A percentile compares a stretch with the other conserved stretches of the same genome.
phyloP scores from a whole-genome alignment of 345 rosid species.

The Salix dunnii region DNA sequence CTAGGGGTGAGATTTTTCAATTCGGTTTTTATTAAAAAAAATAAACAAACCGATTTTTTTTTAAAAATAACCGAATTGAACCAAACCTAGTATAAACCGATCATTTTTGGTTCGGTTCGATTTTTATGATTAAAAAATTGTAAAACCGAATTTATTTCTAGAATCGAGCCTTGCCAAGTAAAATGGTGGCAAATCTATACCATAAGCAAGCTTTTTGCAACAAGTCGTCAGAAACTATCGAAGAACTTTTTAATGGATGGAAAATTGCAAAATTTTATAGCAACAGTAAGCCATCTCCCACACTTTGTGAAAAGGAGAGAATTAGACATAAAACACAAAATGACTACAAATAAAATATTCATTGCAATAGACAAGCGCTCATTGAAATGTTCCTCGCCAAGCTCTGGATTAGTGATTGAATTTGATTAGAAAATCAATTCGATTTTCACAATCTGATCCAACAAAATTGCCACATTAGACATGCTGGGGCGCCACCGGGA shows the following conservation, averaged over 20 bases:
- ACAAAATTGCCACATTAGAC: constrained; percentile 52
- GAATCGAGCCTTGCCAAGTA: too few relatives aligned
- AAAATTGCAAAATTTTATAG: neutral
- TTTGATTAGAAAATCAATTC: constrained; percentile 48
- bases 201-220: too few relatives aligned
- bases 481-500: constrained; percentile 64
- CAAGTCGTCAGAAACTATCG: neutral
- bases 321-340: neutral
- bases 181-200: too few relatives aligned
- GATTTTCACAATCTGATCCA: constrained; percentile 67
- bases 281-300: neutral
- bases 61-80: too few relatives aligned
- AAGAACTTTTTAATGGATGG: neutral
- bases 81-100: too few relatives aligned
- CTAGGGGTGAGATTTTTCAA: too few relatives aligned
- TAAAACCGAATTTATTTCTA: too few relatives aligned
- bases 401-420: neutral
- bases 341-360: neutral
- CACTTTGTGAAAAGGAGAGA: neutral
- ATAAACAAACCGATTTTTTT: too few relatives aligned
- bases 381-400: neutral
- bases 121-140: too few relatives aligned
- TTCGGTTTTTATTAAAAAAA: too few relatives aligned
- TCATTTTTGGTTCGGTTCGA: too few relatives aligned
- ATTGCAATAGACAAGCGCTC: neutral